These are phyloP conservation scores for Scheffersomyces illinoinensis DNA, from an alignment of 1,139 yeast species.

Conservation along the genomic window DNA sequence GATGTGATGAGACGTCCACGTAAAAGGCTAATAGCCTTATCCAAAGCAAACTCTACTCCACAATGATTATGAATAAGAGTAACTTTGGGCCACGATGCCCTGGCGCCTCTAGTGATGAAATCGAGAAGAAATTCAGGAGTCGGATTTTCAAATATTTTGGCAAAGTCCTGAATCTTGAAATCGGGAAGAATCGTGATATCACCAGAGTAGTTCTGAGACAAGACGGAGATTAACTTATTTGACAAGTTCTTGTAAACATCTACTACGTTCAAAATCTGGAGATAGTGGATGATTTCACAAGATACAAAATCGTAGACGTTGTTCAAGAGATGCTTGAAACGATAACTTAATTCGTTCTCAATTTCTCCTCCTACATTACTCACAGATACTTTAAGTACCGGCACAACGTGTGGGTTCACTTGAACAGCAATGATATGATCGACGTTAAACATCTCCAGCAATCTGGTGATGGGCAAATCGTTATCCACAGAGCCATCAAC, in stretches of 20 bases:
- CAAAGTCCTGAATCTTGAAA: conserved; percentile 56
- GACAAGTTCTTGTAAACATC: conserved; percentile 75
- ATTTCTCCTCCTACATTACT: conserved; percentile 72
- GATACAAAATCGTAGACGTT: conserved; percentile 60
- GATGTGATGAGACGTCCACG: conserved; percentile 63
- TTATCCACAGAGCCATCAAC: conserved; percentile 97
- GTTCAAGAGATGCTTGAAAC: conserved; percentile 53
- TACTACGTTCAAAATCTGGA: conserved; percentile 70
- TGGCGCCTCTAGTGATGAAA: conserved; percentile 78
- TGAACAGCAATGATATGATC: conserved; percentile 97
- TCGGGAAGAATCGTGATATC: conserved; percentile 91
- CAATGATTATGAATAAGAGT: conserved; percentile 86
- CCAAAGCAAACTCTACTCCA: conserved; percentile 84
- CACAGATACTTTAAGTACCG: conserved; percentile 69
- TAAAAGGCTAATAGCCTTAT: conserved; percentile 67
- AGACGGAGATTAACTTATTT: conserved; percentile 69
- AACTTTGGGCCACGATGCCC: conserved; percentile 91
- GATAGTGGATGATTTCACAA: conserved; percentile 74
- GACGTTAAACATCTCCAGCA: conserved; percentile 94
- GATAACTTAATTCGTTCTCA: conserved; percentile 60
- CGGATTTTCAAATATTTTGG: conserved; percentile 74
- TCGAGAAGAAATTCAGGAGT: conserved; percentile 70
- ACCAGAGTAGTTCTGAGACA: conserved; percentile 88
- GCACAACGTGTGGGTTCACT: conserved; percentile 95
- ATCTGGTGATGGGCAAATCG: conserved; percentile 84